A percentile compares a stretch with the other conserved stretches of the same genome.
Conservation (phyloP, 768 basidiomycete species). For the Russula earlei region DNA sequence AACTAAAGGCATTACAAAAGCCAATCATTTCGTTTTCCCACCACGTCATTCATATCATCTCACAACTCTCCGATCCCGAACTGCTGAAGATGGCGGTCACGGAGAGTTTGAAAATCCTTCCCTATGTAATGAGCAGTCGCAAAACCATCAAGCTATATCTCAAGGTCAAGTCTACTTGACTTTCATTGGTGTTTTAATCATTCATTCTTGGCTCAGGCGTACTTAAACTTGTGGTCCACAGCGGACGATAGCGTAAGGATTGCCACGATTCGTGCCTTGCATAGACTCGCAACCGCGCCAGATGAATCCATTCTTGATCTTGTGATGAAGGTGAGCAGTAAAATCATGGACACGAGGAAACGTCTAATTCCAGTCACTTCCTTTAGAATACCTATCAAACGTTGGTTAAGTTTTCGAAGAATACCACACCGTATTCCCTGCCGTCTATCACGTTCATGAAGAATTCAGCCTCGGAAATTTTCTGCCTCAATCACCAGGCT, state of each 20-base stretch:
- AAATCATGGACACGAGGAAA: not conserved
- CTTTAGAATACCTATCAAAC: slow-evolving; percentile 78
- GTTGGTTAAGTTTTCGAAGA: slow-evolving; percentile 74
- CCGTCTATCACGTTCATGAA: slow-evolving; percentile 96
- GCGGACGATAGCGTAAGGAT: slow-evolving; percentile 76
- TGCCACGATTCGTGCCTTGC: slow-evolving; percentile 75
- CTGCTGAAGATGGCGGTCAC: slow-evolving; percentile 59
- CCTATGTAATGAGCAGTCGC: slow-evolving; percentile 76
- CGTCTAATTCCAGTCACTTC: not conserved
- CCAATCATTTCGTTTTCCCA: slow-evolving; percentile 84
- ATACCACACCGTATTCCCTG: slow-evolving; percentile 77
- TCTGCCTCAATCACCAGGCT: slow-evolving; percentile 59
- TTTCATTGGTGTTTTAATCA: not conserved
- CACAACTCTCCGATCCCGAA: slow-evolving; percentile 62
- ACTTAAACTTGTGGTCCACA: slow-evolving; percentile 76
- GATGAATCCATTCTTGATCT: slow-evolving; percentile 78
- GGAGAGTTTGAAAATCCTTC: slow-evolving; percentile 84
- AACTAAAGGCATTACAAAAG: slow-evolving; percentile 79
- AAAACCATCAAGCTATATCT: slow-evolving; percentile 81
- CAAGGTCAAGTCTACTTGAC: slow-evolving; percentile 45
- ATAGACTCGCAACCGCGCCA: slow-evolving; percentile 64
- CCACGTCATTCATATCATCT: slow-evolving; percentile 72
- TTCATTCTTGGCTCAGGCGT: slow-evolving; percentile 41
- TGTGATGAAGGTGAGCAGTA: slow-evolving; percentile 64
- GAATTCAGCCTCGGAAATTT: slow-evolving; percentile 91